Evolutionary conservation across 2,329 filamentous ascomycete species (phyloP), one percentile per base, ranked within the genome.

Genomic region (Ophiosphaerella narmari): DNA sequence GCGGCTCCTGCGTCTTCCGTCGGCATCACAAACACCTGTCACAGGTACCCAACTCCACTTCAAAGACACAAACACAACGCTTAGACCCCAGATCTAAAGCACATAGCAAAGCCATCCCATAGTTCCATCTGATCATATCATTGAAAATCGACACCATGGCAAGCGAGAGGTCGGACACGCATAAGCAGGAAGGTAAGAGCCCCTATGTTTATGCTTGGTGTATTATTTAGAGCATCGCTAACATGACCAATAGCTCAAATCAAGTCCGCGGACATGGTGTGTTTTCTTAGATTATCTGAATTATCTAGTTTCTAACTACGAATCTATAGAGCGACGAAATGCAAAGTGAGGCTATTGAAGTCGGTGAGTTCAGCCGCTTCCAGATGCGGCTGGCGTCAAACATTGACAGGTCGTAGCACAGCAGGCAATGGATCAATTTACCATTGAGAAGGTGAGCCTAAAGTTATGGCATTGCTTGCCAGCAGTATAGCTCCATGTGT

Each of bases 191-290:
- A 55, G 70, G 70, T 68, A 59, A 48, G 88, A 89, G 75, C 73
- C 77, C 48, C 51, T 29, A 47, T 55, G 48, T 53, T 51, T 41
- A 47, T 47, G 38, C 47, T 34, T 37, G 16, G 9, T 45, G 24
- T 14, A 32, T 38, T 16, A 34, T 33, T n/a, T 32, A 29, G 21
- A 48, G 42, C 44, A 50, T 52, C 37, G 59, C 67, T 73, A 57
- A 74, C 56, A 51, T 50, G 44, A 43, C 54, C 40, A 66, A 60
- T 70, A 99, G 94, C 91, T 57, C 91, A 96, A 78, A 87, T 99
- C 77, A 99, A 99, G 82, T 96, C 92, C 65, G 93, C 91, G 52
- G 94, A 99, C 74, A 99, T 99, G 94, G 94, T 97, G 82, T 75
- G 21, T 80, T 37, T n/a, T 46, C 39, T 32, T 8, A 7, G 7